Percentiles rank a stretch among this genome's conserved stretches.
These are phyloP conservation scores for Lactifluus hygrophoroides DNA, from an alignment of 768 basidiomycete genomes.

Conservation along the genomic window DNA sequence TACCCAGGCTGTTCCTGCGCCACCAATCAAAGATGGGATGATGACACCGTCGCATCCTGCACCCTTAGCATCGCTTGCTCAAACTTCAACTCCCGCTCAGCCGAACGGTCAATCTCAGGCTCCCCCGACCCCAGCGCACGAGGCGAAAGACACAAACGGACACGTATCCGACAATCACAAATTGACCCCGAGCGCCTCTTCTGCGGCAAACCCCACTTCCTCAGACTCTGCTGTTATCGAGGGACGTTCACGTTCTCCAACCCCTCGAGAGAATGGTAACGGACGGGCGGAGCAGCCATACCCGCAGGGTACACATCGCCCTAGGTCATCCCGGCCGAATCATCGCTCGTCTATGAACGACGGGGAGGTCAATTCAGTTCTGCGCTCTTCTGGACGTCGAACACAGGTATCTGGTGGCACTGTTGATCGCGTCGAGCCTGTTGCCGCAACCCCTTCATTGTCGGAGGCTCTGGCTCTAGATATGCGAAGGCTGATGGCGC, in stretches of 20 bases:
- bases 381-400: background rate
- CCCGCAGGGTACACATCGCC: background rate
- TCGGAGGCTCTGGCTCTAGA: constrained; percentile 46
- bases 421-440: constrained; percentile 14
- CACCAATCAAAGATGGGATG: background rate
- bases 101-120: background rate
- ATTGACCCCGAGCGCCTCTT: background rate
- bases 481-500: constrained; percentile 56
- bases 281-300: background rate
- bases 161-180: background rate
- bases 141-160: background rate
- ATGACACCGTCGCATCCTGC: background rate
- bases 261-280: background rate
- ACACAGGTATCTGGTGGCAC: constrained; percentile 12
- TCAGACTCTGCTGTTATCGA: background rate
- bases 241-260: background rate
- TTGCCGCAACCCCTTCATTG: constrained; percentile 27
- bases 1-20: constrained; percentile 1
- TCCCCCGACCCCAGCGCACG: background rate
- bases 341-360: constrained; percentile 2
- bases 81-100: background rate
- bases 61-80: background rate
- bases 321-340: background rate
- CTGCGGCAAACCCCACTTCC: background rate
- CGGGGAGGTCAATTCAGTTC: background rate